Conservation (phyloP, 345 rosid species). For the Eucalyptus grandis region DNA sequence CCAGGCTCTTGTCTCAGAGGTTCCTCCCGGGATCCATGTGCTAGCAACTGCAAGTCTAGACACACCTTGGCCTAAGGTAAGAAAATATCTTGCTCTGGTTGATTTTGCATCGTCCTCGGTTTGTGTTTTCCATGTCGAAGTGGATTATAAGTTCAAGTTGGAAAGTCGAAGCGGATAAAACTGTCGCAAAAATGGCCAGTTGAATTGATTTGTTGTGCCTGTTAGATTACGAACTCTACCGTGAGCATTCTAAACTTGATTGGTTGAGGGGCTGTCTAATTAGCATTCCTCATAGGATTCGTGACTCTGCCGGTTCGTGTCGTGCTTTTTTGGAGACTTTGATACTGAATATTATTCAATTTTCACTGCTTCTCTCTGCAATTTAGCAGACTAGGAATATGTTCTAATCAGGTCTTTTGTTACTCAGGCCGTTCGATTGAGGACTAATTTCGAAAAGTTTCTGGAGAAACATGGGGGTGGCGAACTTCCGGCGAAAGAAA, state of each 20-base stretch:
- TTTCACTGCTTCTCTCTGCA: neutral
- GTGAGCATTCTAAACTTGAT: neutral
- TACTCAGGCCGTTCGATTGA: neutral
- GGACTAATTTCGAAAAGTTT: slow-evolving; percentile 22
- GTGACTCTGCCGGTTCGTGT: neutral
- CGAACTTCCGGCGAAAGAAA: slow-evolving; percentile 38
- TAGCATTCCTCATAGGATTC: neutral
- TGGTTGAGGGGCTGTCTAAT: neutral
- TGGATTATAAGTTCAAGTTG: neutral
- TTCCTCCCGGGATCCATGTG: slow-evolving; percentile 70
- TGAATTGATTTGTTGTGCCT: neutral
- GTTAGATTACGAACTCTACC: neutral
- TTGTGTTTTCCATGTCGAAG: neutral
- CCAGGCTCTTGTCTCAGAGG: slow-evolving; percentile 19
- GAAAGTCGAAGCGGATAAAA: neutral
- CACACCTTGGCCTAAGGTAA: slow-evolving; percentile 79
- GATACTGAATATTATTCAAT: neutral
- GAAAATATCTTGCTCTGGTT: neutral
- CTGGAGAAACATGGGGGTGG: slow-evolving; percentile 10
- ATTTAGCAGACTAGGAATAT: neutral
- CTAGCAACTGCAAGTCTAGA: slow-evolving; percentile 65
- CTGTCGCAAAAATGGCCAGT: neutral
- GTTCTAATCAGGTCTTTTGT: neutral
- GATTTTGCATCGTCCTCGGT: neutral
- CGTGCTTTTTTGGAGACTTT: neutral